phyloP scores from a whole-genome alignment of 192 early-diverging fungal genomes.

The Helicostylum pulchrum region DNA sequence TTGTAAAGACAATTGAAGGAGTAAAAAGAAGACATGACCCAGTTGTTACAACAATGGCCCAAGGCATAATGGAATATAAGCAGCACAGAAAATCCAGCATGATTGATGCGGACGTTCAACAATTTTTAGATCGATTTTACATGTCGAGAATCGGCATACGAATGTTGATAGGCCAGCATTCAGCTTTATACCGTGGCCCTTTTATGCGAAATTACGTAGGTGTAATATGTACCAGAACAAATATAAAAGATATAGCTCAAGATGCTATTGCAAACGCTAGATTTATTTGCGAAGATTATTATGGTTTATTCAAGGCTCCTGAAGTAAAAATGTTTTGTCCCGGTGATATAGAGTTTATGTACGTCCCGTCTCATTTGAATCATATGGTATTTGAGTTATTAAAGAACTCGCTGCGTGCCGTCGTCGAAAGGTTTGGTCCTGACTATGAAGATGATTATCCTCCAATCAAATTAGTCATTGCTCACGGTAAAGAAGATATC shows the following conservation, averaged over 20 bases:
- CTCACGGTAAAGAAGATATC: slow-evolving; percentile 88
- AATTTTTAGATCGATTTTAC: slow-evolving; percentile 94
- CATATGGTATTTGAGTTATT: slow-evolving; percentile 97
- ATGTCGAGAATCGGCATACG: slow-evolving; percentile 95
- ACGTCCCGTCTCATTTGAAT: slow-evolving; percentile 93
- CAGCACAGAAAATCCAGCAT: slow-evolving; percentile 38
- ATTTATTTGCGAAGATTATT: slow-evolving; percentile 87
- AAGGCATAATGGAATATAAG: slow-evolving; percentile 93
- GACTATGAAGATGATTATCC: slow-evolving; percentile 81
- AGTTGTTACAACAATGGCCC: slow-evolving; percentile 85
- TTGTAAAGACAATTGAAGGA: slow-evolving; percentile 84
- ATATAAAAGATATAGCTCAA: slow-evolving; percentile 72
- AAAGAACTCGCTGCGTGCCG: slow-evolving; percentile 93
- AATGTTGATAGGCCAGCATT: slow-evolving; percentile 88
- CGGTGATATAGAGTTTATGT: slow-evolving; percentile 87
- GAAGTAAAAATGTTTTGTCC: slow-evolving; percentile 72
- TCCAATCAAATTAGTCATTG: slow-evolving; percentile 87
- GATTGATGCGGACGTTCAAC: slow-evolving; percentile 76
- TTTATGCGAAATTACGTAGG: slow-evolving; percentile 77
- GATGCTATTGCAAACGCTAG: slow-evolving; percentile 90
- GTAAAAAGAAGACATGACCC: slow-evolving; percentile 93
- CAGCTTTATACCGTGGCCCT: slow-evolving; percentile 63
- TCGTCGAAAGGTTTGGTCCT: slow-evolving; percentile 84
- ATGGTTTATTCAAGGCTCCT: slow-evolving; percentile 76
- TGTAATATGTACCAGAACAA: slow-evolving; percentile 89